Percentiles rank a stretch among this genome's conserved stretches.
Evolutionary conservation across 2,329 filamentous ascomycete species (phyloP).

Genomic region (Cordyceps farinosa): DNA sequence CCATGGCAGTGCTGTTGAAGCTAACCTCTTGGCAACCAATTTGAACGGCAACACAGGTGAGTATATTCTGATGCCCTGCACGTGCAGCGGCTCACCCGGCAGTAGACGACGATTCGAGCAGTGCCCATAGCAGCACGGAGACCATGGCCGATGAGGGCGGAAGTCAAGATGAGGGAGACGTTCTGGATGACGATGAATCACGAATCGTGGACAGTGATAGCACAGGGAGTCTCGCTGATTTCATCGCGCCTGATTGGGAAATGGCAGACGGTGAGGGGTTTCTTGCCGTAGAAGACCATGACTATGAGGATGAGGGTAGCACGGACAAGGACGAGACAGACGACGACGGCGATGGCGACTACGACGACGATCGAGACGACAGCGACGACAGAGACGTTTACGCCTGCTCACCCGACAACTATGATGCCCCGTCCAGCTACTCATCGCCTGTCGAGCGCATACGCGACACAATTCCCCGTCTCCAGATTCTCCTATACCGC

Average conservation of each 20-base stretch:
- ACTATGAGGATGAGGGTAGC: no score
- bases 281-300: no score
- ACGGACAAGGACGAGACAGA: no score
- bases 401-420: not conserved
- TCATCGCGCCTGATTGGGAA: no score
- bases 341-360: no score
- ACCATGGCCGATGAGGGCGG: not conserved
- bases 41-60: not conserved
- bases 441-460: no score
- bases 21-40: no score
- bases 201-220: no score
- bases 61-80: not conserved
- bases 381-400: not conserved
- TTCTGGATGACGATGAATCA: no score
- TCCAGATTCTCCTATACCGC: not conserved
- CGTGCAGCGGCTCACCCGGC: not conserved
- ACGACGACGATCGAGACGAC: not conserved
- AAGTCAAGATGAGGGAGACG: not conserved
- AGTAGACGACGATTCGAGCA: slow-evolving; percentile 1
- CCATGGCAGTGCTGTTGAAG: not conserved
- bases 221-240: no score
- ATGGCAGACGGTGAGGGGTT: no score
- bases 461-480: not conserved
- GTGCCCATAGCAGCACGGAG: not conserved
- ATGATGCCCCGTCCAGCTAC: no score